Percentiles rank a stretch among this genome's conserved stretches.
Conservation (phyloP, 2,329 filamentous ascomycete genomes). For the Colletotrichum siamense region DNA sequence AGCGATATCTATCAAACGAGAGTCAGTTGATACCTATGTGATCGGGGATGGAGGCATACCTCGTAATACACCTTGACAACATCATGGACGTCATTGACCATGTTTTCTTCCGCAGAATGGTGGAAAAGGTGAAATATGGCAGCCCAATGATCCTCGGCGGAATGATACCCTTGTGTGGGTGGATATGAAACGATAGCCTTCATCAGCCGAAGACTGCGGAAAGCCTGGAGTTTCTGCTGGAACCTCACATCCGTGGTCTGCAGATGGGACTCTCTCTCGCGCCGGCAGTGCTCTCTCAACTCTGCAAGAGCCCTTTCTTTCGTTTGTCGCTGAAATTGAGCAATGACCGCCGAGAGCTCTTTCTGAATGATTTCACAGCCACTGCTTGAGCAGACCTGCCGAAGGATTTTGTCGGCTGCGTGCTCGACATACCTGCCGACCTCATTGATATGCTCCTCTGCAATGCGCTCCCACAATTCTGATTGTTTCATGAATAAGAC, state of each 20-base stretch:
- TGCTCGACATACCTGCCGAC: constrained; percentile 22
- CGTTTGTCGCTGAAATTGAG: neutral
- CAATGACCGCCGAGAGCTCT: constrained; percentile 2
- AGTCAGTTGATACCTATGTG: no score
- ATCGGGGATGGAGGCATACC: no score
- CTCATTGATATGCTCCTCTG: constrained; percentile 26
- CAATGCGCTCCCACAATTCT: constrained; percentile 33
- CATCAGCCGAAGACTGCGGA: constrained; percentile 16
- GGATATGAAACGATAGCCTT: no score
- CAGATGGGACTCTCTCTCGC: constrained; percentile 20
- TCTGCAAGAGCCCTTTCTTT: neutral
- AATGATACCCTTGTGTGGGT: no score
- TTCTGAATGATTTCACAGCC: constrained; percentile 16
- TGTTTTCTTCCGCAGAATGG: constrained; percentile 29
- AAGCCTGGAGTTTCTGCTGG: constrained; percentile 21
- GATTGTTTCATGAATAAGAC: constrained; percentile 36
- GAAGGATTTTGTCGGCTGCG: no score
- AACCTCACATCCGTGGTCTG: constrained; percentile 30
- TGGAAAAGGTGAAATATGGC: constrained; percentile 23
- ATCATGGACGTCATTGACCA: constrained; percentile 38
- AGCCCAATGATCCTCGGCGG: no score
- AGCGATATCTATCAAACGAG: no score
- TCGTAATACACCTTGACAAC: constrained; percentile 42
- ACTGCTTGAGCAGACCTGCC: no score
- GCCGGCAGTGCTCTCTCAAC: constrained; percentile 5